phyloP scores from a whole-genome alignment of 2,329 filamentous ascomycete species.

The Nemania bipapillata region DNA sequence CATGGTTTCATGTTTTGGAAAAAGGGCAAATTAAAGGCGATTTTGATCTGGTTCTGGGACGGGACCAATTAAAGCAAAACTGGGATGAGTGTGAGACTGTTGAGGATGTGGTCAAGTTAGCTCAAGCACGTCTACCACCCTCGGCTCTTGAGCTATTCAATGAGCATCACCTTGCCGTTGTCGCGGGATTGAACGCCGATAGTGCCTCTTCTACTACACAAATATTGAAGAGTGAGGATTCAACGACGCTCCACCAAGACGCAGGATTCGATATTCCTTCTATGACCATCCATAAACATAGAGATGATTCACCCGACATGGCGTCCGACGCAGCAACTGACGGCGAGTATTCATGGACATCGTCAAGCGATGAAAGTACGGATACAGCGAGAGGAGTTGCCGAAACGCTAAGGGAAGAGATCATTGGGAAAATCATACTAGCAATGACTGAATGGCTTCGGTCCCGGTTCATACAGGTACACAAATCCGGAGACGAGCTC shows the following conservation, averaged over 20 bases:
- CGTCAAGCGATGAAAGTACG: slow-evolving; percentile 13
- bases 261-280: not conserved
- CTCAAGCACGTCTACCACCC: too few relatives aligned
- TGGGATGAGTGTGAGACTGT: not conserved
- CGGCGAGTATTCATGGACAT: not conserved
- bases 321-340: not conserved
- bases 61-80: not conserved
- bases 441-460: slow-evolving; percentile 14
- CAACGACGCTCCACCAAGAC: not conserved
- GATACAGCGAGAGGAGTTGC: not conserved
- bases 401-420: not conserved
- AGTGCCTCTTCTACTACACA: not conserved
- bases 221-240: not conserved
- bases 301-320: not conserved
- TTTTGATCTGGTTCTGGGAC: not conserved
- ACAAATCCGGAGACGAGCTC: not conserved
- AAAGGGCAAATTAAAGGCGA: not conserved
- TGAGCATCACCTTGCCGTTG: not conserved
- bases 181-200: not conserved
- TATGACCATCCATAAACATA: not conserved
- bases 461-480: not conserved
- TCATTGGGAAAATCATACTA: not conserved
- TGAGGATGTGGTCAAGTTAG: not conserved
- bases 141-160: too few relatives aligned
- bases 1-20: not conserved